Base-by-base conservation (phyloP, 1,284 basidiomycete genomes). In the Leccinum discolor region DNA sequence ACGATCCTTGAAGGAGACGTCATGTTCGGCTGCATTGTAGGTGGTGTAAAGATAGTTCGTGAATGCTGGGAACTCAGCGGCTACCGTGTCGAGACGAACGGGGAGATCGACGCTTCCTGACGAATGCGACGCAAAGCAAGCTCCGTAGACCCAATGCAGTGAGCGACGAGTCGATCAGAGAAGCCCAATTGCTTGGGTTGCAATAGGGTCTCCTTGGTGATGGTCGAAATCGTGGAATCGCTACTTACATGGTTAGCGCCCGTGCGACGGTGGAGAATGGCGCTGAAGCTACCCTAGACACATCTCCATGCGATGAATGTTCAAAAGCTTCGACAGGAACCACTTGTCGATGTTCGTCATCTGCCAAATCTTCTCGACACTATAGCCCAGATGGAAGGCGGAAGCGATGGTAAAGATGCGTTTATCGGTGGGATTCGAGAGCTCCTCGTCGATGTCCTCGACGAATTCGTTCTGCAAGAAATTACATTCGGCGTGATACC, bases 31-130 rank as follows among this genome's bases (percentile, higher is more conserved):
- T 11, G 94, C 97, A 74, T 98, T 98, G 84, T 99, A 99, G 2
- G 96, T 98, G 54, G 93, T 98, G 83, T 99, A 99, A 61, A 99
- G 89, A 80, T 99, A 99, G 84, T 99, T 99, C 68, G 98, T 99
- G 84, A 92, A 95, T 0, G 96, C 96, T 0, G 97, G 98, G 88
- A 98, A 99, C 77, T 99, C 97, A 60, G 98, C 97, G 6, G 97
- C 97, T 67, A 99, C 96, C 1, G 97, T 99, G 77, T 99, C 97
- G 76, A 99, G 79, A 98, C 94, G 77, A 96, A 98, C 1, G 96
- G 96, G 61, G 85, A 85, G 74, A 99, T 92, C 60, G 86, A 88
- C 65, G 83, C 82, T 79, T 98, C 96, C 76, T 94, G 90, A 67
- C 97, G 92, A 62, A 96, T 83, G 61, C 88, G 87, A 64, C 95